A percentile compares a stretch with the other conserved stretches of the same genome.
These are phyloP conservation scores for Pleurotus ostreatus DNA, from an alignment of 768 basidiomycete species.

Conservation along the genomic window DNA sequence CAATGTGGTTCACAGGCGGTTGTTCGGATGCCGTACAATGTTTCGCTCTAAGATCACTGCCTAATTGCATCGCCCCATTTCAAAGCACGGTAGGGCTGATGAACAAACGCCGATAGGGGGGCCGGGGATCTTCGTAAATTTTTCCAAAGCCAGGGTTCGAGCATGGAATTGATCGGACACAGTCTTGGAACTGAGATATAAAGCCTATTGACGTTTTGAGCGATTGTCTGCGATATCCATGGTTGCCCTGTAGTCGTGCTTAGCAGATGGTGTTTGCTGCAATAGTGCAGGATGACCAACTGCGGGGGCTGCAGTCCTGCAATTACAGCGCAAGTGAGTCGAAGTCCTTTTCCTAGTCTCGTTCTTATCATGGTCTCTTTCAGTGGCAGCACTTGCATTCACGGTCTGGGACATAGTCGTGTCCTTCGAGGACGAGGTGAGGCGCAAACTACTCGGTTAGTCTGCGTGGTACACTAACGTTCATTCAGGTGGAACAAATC, in stretches of 20 bases:
- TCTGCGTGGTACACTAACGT: background rate
- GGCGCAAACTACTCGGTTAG: background rate
- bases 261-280: background rate
- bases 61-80: background rate
- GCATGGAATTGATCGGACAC: background rate
- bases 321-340: slow-evolving; percentile 21
- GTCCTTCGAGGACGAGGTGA: slow-evolving; percentile 16
- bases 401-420: slow-evolving; percentile 17
- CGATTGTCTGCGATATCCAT: background rate
- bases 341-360: background rate
- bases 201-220: background rate
- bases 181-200: background rate
- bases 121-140: too few species aligned
- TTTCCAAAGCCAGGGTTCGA: background rate
- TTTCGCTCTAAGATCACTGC: background rate
- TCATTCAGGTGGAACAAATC: slow-evolving; percentile 15
- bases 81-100: too few species aligned
- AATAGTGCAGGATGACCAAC: slow-evolving; percentile 7
- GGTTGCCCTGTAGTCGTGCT: too few species aligned
- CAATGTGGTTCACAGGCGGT: too few species aligned
- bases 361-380: background rate
- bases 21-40: background rate
- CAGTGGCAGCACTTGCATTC: slow-evolving; percentile 21
- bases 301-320: slow-evolving; percentile 17
- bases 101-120: too few species aligned